Conservation (phyloP, 2,329 filamentous ascomycete genomes). For the Cercospora zeina region DNA sequence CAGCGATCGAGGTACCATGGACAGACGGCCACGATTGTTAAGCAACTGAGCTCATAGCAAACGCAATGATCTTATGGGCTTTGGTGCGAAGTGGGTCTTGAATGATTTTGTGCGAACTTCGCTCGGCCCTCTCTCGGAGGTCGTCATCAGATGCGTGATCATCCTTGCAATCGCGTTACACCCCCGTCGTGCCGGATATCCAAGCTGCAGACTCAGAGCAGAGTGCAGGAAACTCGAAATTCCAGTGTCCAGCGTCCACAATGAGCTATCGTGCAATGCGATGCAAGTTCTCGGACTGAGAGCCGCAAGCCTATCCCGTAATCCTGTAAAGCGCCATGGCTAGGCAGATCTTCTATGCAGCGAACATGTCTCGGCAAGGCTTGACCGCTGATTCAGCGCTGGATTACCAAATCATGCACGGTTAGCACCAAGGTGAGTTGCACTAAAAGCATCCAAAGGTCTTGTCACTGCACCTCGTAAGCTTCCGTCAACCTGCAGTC, state of each 20-base stretch:
- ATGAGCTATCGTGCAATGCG: background rate
- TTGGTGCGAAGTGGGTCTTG: constrained; percentile 7
- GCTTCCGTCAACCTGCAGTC: background rate
- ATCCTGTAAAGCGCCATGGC: background rate
- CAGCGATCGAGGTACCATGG: background rate
- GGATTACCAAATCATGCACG: constrained; percentile 1
- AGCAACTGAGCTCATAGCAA: constrained; percentile 21
- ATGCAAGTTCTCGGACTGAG: background rate
- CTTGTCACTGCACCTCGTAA: background rate
- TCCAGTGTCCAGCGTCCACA: background rate
- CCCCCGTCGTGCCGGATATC: background rate
- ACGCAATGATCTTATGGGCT: constrained; percentile 5
- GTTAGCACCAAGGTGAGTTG: background rate
- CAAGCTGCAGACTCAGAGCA: background rate
- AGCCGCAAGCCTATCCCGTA: background rate
- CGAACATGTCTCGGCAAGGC: constrained; percentile 1
- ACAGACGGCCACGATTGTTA: constrained; percentile 19
- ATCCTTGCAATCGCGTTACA: constrained; percentile 4
- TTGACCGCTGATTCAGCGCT: background rate
- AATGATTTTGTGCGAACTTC: constrained; percentile 16
- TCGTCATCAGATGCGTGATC: constrained; percentile 13
- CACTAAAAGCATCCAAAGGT: background rate
- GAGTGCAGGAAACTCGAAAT: background rate
- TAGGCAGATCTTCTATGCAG: background rate
- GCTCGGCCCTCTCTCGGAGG: constrained; percentile 20